Evolutionary conservation across 2,329 filamentous ascomycete species (phyloP).

Genomic region (Nemania bipapillata): DNA sequence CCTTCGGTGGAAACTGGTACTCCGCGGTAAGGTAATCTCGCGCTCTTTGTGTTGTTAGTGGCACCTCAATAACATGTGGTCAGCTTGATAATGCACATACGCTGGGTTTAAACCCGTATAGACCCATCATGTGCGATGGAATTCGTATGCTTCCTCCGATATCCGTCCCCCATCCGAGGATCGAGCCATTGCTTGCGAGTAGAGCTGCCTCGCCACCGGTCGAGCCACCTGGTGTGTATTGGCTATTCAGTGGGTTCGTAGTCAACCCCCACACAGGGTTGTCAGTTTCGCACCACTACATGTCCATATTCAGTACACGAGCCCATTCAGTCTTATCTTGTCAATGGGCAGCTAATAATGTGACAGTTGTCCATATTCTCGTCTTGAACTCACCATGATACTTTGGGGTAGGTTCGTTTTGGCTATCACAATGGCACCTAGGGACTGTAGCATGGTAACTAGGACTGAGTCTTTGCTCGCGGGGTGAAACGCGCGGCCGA

Average conservation of each 20-base stretch:
- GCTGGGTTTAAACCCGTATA: conserved; percentile 62
- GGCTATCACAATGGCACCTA: conserved; percentile 64
- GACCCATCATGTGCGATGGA: conserved; percentile 59
- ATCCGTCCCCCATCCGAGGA: conserved; percentile 63
- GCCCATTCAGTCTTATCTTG: not conserved
- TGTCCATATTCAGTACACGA: not conserved
- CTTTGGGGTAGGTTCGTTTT: conserved; percentile 60
- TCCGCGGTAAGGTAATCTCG: conserved; percentile 67
- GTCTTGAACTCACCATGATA: conserved; percentile 45
- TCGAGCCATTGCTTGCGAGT: conserved; percentile 46
- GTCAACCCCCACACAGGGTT: conserved; percentile 64
- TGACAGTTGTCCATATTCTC: not conserved
- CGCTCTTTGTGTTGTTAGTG: conserved; percentile 56
- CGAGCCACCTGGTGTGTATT: conserved; percentile 59
- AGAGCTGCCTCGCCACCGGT: conserved; percentile 48
- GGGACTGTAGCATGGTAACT: conserved; percentile 59
- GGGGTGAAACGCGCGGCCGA: conserved; percentile 61
- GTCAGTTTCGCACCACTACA: conserved; percentile 64
- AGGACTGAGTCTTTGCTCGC: conserved; percentile 62
- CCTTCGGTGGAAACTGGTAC: conserved; percentile 71
- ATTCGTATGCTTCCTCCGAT: conserved; percentile 64
- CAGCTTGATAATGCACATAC: conserved; percentile 47
- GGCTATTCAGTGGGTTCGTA: conserved; percentile 56
- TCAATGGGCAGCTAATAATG: no score
- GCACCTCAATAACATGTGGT: not conserved